Base-by-base conservation (phyloP, 495 filamentous ascomycete genomes). In the Lasiosphaeris hirsuta region DNA sequence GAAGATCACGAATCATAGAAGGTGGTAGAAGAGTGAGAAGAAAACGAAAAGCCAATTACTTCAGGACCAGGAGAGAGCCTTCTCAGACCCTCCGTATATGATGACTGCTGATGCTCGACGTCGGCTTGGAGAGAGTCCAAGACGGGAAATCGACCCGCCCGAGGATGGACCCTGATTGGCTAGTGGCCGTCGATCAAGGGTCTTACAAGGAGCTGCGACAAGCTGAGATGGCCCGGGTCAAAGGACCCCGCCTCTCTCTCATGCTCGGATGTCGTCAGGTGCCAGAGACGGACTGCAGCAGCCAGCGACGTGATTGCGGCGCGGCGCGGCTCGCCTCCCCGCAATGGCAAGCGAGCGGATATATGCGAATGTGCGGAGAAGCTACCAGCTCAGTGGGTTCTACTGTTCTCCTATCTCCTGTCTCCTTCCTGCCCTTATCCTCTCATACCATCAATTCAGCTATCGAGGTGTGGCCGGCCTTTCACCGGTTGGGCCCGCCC, bases 71-170 rank as follows among this genome's bases (percentile, higher is more conserved):
- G 23, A 30, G 23, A 30, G 23, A 30, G 23, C 23, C 23, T 5
- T 30, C 23, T 30, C 23, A 2, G 23, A 30, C 23, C 23, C 23
- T 30, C 23, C n/a, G n/a, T n/a, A n/a, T n/a, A 30, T 30, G 2
- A 2, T 5, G 23, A 5, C 23, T 30, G 23, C 23, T 30, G 17
- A 41, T 8, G 38, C 39, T 15, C 17, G 5, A 1, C 17, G 7
- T 7, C 2, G 23, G 51, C 19, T 51, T 14, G 7, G 36, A 17
- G 23, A 30, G 19, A n/a, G 30, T 65, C 55, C 60, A 4, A 64
- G 57, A 59, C 44, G 57, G 63, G 60, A 64, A 64, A 49, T 40
- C 23, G 48, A 48, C 47, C 59, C 57, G 42, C 49, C 19, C 13
- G 17, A 56, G 9, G 0, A 33, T 38, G 36, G 42, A 17, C 37